Percentiles rank a stretch among this genome's conserved stretches.
These are phyloP conservation scores for Phaffomyces thermotolerans DNA, from an alignment of 805 yeast genomes.

Conservation along the genomic window DNA sequence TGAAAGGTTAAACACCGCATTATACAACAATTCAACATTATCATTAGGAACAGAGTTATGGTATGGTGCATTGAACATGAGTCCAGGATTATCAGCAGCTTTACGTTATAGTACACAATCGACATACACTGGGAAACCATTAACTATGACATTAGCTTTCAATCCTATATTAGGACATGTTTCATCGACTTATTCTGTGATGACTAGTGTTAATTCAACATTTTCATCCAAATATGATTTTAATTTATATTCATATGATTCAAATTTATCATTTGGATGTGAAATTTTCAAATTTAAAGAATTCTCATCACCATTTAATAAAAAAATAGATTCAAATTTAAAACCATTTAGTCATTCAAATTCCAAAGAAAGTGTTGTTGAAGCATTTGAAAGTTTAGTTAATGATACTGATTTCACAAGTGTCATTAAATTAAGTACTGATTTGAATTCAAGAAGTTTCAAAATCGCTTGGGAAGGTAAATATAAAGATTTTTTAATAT, in stretches of 20 bases:
- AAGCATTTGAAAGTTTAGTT: slow-evolving; percentile 44
- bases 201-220: slow-evolving; percentile 66
- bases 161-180: slow-evolving; percentile 90
- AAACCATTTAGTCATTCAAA: slow-evolving; percentile 28
- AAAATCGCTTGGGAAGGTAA: slow-evolving; percentile 85
- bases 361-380: slow-evolving; percentile 30
- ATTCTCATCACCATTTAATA: slow-evolving; percentile 4
- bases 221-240: slow-evolving; percentile 83
- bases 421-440: slow-evolving; percentile 68
- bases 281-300: slow-evolving; percentile 60
- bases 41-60: slow-evolving; percentile 83
- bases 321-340: slow-evolving; percentile 22
- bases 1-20: slow-evolving; percentile 32
- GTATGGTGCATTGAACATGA: slow-evolving; percentile 76
- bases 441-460: slow-evolving; percentile 53
- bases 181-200: slow-evolving; percentile 80
- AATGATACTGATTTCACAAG: slow-evolving; percentile 53
- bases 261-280: slow-evolving; percentile 79
- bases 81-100: slow-evolving; percentile 87
- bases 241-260: slow-evolving; percentile 83
- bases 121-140: slow-evolving; percentile 80
- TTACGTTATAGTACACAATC: slow-evolving; percentile 80
- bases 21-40: slow-evolving; percentile 54
- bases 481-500: slow-evolving; percentile 67
- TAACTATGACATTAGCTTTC: slow-evolving; percentile 77